phyloP scores from a whole-genome alignment of 2,329 filamentous ascomycete species.

The Clonostachys byssicola region DNA sequence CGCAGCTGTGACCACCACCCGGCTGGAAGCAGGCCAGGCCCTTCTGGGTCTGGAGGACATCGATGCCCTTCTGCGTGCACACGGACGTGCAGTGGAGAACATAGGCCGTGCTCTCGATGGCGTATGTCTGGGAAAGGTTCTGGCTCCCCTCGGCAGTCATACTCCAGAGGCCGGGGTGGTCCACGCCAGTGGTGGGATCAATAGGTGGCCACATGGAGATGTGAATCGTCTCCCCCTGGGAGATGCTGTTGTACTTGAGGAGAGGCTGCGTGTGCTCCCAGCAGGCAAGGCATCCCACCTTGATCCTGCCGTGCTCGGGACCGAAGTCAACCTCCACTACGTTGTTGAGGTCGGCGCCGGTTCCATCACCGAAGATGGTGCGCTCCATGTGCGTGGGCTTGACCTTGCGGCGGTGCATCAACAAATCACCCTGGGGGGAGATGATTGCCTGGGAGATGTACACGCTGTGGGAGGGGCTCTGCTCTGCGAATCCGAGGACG shows the following conservation, averaged over 20 bases:
- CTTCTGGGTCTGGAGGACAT: conserved; percentile 33
- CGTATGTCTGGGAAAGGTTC: conserved; percentile 46
- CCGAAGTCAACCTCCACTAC: conserved; percentile 33
- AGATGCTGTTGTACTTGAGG: conserved; percentile 38
- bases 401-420: conserved; percentile 38
- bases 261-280: conserved; percentile 48
- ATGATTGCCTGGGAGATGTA: conserved; percentile 44
- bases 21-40: conserved; percentile 16
- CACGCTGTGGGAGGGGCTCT: conserved; percentile 20
- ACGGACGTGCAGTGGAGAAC: conserved; percentile 33
- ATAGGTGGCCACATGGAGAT: conserved; percentile 40
- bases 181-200: conserved; percentile 9
- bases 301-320: conserved; percentile 13
- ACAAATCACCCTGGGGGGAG: conserved; percentile 29
- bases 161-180: conserved; percentile 17
- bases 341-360: conserved; percentile 26
- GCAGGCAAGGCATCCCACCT: conserved; percentile 40
- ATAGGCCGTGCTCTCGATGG: conserved; percentile 50
- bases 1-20: conserved; percentile 12
- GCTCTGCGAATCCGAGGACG: conserved; percentile 36
- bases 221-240: conserved; percentile 40
- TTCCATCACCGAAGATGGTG: conserved; percentile 42
- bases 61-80: conserved; percentile 31
- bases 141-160: conserved; percentile 28
- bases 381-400: conserved; percentile 51